Base-by-base conservation (phyloP, 805 yeast species). In the Scheffersomyces stipitis region DNA sequence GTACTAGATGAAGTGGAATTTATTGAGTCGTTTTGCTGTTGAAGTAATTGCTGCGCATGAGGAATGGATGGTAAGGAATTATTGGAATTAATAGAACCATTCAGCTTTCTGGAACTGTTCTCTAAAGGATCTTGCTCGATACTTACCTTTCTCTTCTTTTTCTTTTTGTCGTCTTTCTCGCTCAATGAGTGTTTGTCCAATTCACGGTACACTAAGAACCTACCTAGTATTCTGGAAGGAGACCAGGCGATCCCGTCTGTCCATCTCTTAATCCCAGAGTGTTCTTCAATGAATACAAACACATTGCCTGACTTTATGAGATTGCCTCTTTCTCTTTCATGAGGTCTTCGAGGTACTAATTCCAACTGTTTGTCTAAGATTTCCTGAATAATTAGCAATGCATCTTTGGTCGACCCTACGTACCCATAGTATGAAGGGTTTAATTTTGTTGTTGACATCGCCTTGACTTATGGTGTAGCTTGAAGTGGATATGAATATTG, bases 161-260 rank as follows among this genome's bases (percentile, higher is more conserved):
- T 61, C 51, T 72, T 66, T 56, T 72, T 56, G 38, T 60, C 65
- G 37, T 71, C 76, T 37, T 71, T 71, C 20, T 71, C 73, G 23
- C 56, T 54, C 10, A 67, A 47, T 1, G 76, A 69, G 5, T 58
- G 59, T 23, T 60, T 58, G 44, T 69, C 72, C 31, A 68, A 49
- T 37, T 89, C 95, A 18, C 95, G 75, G 59, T 90, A 90, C 8
- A 90, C 81, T 23, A 90, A 66, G 50, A 90, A 90, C 40, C 93
- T 71, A 4, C 96, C 96, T 18, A 88, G 70, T 27, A 90, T 88
- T 33, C 97, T 70, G 2, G 95, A 83, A 0, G 97, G 96, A 2
- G 90, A 80, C 98, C 98, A 90, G 10, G 90, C 71, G 10, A 86
- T 77, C n/a, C 96, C 96, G 54, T 90, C 98, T 1, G 98, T 90